Evolutionary conservation across 352 stramenopile genomes (phyloP), one percentile per base, ranked within the genome.

Genomic region (Pythium monospermum): DNA sequence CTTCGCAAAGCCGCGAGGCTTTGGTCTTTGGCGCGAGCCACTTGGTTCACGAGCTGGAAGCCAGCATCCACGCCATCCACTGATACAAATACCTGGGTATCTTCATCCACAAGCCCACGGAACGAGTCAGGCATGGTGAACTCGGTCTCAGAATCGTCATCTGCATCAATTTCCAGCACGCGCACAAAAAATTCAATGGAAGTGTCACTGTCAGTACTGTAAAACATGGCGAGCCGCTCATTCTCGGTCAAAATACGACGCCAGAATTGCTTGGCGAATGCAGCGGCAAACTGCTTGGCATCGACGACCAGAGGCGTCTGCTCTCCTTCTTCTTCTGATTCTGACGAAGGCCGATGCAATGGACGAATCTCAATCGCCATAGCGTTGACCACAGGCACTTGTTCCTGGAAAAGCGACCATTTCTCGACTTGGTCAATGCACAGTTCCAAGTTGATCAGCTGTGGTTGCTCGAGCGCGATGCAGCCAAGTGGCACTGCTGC

Each of bases 81-180:
- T 2, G 73, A 73, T 15, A 93, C 63, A 26, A 81, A 68, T 18
- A 93, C 71, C 25, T 73, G 61, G 2, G 66, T 76, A 19, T 83
- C 67, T 58, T 83, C 69, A 7, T 88, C 76, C 11, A 91, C 64
- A 3, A 69, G 37, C 18, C 75, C 79, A 25, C 82, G 79, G 66
- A 85, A 93, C 35, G 78, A 82, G 38, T 93, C 74, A 5, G 83
- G 83, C 83, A 93, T 93, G 4, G 79, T 91, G 50, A 86, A 87
- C 19, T 93, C 83, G 0, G 79, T 93, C 57, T 93, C 83, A 37
- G 69, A 63, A 22, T 80, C 70, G 45, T 91, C 83, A 16, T 78
- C 64, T 0, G 77, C 83, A 40, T 91, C 77, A 27, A 91, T 69
- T 41, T 84, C 71, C 4, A 90, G 53, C 31, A 93, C 68, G 21